These are phyloP conservation scores for Penicillium cataractarum DNA, from an alignment of 495 filamentous ascomycete genomes.

Conservation along the genomic window DNA sequence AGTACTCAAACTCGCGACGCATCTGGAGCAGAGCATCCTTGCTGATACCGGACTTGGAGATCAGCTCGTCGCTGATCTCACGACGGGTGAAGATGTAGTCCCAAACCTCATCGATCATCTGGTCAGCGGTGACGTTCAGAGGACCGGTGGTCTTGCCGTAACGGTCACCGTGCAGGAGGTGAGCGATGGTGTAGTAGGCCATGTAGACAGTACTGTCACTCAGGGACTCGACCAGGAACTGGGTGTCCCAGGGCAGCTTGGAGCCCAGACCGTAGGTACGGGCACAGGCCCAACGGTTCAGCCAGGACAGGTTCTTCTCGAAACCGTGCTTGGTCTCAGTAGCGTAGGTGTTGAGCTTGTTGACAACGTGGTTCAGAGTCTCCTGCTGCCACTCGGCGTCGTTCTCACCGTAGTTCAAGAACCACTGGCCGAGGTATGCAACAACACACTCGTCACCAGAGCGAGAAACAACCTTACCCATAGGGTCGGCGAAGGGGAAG, in stretches of 20 bases:
- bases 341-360: constrained; percentile 76
- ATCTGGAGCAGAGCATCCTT: constrained; percentile 73
- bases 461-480: constrained; percentile 81
- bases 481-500: constrained; percentile 91
- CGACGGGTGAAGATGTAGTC: constrained; percentile 82
- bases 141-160: constrained; percentile 74
- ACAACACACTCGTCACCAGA: constrained; percentile 91
- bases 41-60: constrained; percentile 66
- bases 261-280: constrained; percentile 91
- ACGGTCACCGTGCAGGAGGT: constrained; percentile 80
- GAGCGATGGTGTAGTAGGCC: constrained; percentile 95
- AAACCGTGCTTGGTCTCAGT: constrained; percentile 82
- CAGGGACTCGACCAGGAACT: constrained; percentile 90
- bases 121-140: constrained; percentile 70
- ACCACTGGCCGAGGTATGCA: constrained; percentile 95
- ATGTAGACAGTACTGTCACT: constrained; percentile 93
- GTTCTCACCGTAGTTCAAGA: constrained; percentile 91
- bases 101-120: constrained; percentile 97
- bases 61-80: constrained; percentile 65
- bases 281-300: constrained; percentile 94
- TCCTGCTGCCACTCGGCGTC: constrained; percentile 73
- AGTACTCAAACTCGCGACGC: constrained; percentile 93
- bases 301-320: constrained; percentile 82
- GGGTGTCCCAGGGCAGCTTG: constrained; percentile 91
- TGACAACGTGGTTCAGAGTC: constrained; percentile 73